A percentile compares a stretch with the other conserved stretches of the same genome.
phyloP scores from a whole-genome alignment of 352 stramenopile genomes.

The Phytophthora syringae region DNA sequence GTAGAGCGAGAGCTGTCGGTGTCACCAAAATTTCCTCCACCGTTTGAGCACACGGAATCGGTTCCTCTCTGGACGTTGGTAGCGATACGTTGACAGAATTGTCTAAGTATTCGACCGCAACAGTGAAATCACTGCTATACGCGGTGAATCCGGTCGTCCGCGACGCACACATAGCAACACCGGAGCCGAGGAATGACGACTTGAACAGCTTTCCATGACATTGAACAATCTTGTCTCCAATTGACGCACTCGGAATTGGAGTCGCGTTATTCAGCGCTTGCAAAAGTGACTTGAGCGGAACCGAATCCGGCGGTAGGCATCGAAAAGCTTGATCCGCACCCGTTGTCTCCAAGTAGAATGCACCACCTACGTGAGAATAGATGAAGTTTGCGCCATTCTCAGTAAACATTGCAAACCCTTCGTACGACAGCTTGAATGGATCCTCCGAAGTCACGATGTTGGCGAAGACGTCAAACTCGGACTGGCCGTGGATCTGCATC shows the following conservation, averaged over 20 bases:
- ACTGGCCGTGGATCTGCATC: slow-evolving; percentile 1
- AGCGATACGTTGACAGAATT: not conserved
- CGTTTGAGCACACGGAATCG: not conserved
- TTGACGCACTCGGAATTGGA: not conserved
- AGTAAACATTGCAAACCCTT: slow-evolving; percentile 8
- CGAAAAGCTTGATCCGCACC: slow-evolving; percentile 4
- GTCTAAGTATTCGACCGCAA: slow-evolving; percentile 23
- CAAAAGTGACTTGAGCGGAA: slow-evolving; percentile 13
- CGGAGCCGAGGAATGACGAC: slow-evolving; percentile 19
- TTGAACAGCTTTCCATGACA: slow-evolving; percentile 25
- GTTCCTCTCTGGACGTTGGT: too few species aligned
- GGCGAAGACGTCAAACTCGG: not conserved
- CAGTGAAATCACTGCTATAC: slow-evolving; percentile 24
- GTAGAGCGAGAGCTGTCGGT: not conserved
- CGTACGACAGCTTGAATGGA: not conserved
- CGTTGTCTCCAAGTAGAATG: slow-evolving; percentile 8
- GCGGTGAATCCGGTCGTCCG: slow-evolving; percentile 17
- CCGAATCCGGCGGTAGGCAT: slow-evolving; percentile 6
- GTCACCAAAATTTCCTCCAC: not conserved
- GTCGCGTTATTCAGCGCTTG: slow-evolving; percentile 5
- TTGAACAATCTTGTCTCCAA: not conserved
- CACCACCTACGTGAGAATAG: slow-evolving; percentile 21
- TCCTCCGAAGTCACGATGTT: not conserved
- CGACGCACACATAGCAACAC: slow-evolving; percentile 26
- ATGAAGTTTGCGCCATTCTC: slow-evolving; percentile 10